Conservation (phyloP, 1,139 yeast species). For the Zygoascus hellenicus region DNA sequence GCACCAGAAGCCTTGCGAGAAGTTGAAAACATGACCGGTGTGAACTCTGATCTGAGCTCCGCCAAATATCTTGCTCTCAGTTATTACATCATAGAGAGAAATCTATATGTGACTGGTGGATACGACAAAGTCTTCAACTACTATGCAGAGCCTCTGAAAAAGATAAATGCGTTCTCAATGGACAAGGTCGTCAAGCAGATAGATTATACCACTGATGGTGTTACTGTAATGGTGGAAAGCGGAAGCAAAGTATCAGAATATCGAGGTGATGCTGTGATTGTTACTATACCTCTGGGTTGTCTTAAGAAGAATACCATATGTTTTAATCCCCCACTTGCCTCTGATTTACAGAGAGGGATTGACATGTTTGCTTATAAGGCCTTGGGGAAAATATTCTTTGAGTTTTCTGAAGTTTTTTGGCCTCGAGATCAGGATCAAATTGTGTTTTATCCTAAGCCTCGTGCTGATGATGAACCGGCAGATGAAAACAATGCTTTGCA, state of each 20-base stretch:
- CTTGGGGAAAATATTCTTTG: slow-evolving; percentile 68
- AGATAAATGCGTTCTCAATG: slow-evolving; percentile 31
- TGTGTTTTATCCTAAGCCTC: slow-evolving; percentile 21
- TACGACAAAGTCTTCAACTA: slow-evolving; percentile 47
- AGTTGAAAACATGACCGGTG: slow-evolving; percentile 72
- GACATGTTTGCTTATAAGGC: slow-evolving; percentile 58
- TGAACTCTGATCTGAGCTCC: slow-evolving; percentile 56
- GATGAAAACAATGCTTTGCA: slow-evolving; percentile 18
- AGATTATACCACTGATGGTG: slow-evolving; percentile 25
- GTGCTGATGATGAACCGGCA: slow-evolving; percentile 10
- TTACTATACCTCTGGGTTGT: slow-evolving; percentile 72
- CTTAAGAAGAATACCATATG: slow-evolving; percentile 38
- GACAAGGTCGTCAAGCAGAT: slow-evolving; percentile 44
- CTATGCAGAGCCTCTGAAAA: slow-evolving; percentile 39
- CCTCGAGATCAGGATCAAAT: slow-evolving; percentile 39
- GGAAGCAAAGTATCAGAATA: slow-evolving; percentile 9
- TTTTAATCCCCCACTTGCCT: slow-evolving; percentile 55
- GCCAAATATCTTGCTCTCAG: slow-evolving; percentile 49
- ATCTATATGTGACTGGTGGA: slow-evolving; percentile 56
- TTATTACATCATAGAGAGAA: slow-evolving; percentile 68
- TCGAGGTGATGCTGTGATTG: slow-evolving; percentile 41
- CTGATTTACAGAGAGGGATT: slow-evolving; percentile 40
- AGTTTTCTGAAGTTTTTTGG: slow-evolving; percentile 68
- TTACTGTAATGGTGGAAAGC: slow-evolving; percentile 12
- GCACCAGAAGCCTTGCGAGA: slow-evolving; percentile 49